Base-by-base conservation (phyloP, 75 land plant species). In the Pinus albicaulis region DNA sequence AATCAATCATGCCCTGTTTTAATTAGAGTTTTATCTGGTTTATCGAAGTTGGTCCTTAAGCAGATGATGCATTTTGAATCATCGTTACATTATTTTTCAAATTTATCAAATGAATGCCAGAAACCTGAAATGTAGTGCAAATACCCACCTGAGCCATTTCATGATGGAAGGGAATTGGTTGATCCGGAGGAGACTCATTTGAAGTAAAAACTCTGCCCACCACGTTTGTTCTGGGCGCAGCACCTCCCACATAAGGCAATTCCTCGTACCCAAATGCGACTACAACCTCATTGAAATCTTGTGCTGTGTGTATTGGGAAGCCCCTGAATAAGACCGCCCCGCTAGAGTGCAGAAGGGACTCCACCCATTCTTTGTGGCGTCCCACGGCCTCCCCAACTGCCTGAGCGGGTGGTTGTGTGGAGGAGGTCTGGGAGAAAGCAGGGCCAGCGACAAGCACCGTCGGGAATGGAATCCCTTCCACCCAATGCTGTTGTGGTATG, bases 171-270 rank as follows among this genome's bases (percentile, higher is more conserved):
- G 99, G 99, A 74, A 97, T 92, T 79, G 92, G 92, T 81, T 94
- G 93, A 76, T 97, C 99, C 0, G 98, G 98, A 23, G 99, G 98
- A 38, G 99, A 97, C 74, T 97, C 99, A 71, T 97, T 97, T 26
- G 99, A 85, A 20, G 99, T 97, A 78, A 92, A 97, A 53, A 97
- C 98, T 22, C 98, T 80, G 74, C 98, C 99, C 3, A 91, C 84
- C 22, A 97, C 99, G 74, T 90, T 92, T 36, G 84, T 90, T 63
- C 99, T 72, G 7, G 98, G 99, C 6, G 99, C 99, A 11, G 95
- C 99, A 28, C 99, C 99, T 48, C 99, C 99, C 24, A 94, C 92
- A 73, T 97, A 97, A 1, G 99, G 99, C 55, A 97, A 81, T 84
- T 94, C 99, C 64, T 80, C 88, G 73, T 84, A 92, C 17, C 87